Evolutionary conservation across 371 early-diverging fungal species (phyloP).

Genomic region (Thermomucor indicae-seudaticae): DNA sequence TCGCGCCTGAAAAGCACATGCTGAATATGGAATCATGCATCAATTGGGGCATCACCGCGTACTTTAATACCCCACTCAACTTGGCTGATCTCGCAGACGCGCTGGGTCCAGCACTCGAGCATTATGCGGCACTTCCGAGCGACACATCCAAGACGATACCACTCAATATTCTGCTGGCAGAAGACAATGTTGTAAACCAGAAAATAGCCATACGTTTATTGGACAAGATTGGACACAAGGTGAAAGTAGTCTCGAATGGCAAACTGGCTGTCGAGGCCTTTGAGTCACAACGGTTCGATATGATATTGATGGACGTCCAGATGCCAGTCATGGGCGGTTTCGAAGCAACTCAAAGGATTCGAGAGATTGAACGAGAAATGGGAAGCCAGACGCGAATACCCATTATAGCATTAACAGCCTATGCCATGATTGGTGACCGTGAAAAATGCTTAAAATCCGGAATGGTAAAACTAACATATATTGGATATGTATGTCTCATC

Average conservation of each 20-base stretch:
- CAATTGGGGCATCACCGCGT: constrained; percentile 63
- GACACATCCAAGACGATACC: constrained; percentile 47
- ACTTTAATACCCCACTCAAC: constrained; percentile 56
- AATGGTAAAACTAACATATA: constrained; percentile 43
- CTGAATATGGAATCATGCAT: constrained; percentile 62
- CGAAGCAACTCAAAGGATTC: constrained; percentile 65
- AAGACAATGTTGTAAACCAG: constrained; percentile 81
- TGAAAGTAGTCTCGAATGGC: constrained; percentile 68
- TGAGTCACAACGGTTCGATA: constrained; percentile 50
- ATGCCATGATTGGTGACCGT: constrained; percentile 73
- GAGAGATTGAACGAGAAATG: constrained; percentile 48
- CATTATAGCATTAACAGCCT: constrained; percentile 73
- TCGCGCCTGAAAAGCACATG: constrained; percentile 36
- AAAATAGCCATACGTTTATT: constrained; percentile 69
- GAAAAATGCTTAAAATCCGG: constrained; percentile 67
- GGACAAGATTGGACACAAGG: constrained; percentile 68
- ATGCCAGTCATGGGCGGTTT: constrained; percentile 77
- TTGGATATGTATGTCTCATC: neutral
- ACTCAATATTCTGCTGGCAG: constrained; percentile 69
- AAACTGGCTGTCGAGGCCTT: constrained; percentile 68
- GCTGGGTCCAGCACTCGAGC: constrained; percentile 63
- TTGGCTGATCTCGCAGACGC: constrained; percentile 58
- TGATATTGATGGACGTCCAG: constrained; percentile 80
- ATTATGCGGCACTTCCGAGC: constrained; percentile 51
- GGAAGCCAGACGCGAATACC: constrained; percentile 55